Evolutionary conservation across 1,139 yeast species (phyloP), one percentile per base, ranked within the genome.

Genomic region (Zhuliangozyma parablackwelliae): DNA sequence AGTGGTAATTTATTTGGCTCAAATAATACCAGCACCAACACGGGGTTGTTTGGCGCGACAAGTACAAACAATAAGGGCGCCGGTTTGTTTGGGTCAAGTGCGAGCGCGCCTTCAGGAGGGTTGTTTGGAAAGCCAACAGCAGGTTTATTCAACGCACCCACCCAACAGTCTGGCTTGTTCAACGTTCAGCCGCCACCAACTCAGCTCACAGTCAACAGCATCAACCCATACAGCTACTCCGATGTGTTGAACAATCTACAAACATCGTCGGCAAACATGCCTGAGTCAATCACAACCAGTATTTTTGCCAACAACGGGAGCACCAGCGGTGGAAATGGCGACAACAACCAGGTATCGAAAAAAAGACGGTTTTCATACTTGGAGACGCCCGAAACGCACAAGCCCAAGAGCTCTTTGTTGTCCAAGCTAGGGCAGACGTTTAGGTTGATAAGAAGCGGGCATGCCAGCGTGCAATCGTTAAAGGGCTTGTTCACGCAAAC

Each of bases 361-460:
- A 54, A 56, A 31, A 50, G 58, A 40, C 42, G 47, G 13, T 52
- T 43, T 36, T 53, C 62, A 13, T 43, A 46, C 28, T 35, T 45
- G 28, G 47, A 47, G 30, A 43, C 40, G 24, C 44, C 40, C 28
- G 43, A 38, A 11, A 13, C 31, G 21, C 41, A 38, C 25, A 32
- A 40, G 27, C 40, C 48, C 24, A 40, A 33, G 28, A 40, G 65
- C 8, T 56, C 71, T 0, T 51, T 68, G 26, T 53, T 69, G 30
- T 51, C 61, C 5, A 62, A 54, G 41, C 53, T 70, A 28, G 72
- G 75, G 2, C 65, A 61, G 42, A 61, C 65, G 1, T 61, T 69
- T 42, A 61, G 57, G 35, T 56, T 67, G 13, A 61, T 69, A 40
- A 53, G 61, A 34, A 34, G 40, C n/a, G 31, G 43, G 20, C 13